phyloP scores from a whole-genome alignment of 495 filamentous ascomycete species.

The Thermochaetoides thermophila region DNA sequence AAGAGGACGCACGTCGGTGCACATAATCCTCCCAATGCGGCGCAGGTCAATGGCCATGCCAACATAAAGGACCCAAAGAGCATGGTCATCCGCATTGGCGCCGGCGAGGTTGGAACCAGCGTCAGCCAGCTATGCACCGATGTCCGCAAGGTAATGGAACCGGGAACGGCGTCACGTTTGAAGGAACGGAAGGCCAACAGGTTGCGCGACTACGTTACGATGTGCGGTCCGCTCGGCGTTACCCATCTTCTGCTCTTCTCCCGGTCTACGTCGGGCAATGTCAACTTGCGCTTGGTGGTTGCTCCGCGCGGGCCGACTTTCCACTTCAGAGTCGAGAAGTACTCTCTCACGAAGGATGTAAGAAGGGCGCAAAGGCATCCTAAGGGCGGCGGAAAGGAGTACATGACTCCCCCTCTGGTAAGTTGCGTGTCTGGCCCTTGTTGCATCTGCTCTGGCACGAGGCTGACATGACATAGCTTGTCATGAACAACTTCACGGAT shows the following conservation, averaged over 20 bases:
- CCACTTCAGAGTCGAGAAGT: conserved; percentile 90
- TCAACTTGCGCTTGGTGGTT: conserved; percentile 77
- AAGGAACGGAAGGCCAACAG: conserved; percentile 83
- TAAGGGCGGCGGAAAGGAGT: conserved; percentile 66
- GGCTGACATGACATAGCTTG: conserved; percentile 40
- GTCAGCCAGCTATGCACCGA: conserved; percentile 86
- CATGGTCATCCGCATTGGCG: conserved; percentile 97
- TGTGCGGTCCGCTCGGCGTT: conserved; percentile 90
- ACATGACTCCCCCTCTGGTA: conserved; percentile 64
- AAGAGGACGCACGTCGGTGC: conserved; percentile 75
- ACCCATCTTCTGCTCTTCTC: conserved; percentile 93
- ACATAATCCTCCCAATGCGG: conserved; percentile 35
- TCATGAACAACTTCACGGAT: conserved; percentile 94
- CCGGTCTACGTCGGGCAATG: conserved; percentile 75
- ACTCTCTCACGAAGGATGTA: conserved; percentile 85
- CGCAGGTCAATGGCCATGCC: conserved; percentile 23
- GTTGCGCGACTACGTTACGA: conserved; percentile 82
- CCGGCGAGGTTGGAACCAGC: conserved; percentile 81
- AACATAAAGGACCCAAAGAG: conserved; percentile 63
- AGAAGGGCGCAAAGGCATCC: conserved; percentile 68
- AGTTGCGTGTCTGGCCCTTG: conserved; percentile 3
- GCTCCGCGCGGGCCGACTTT: conserved; percentile 86
- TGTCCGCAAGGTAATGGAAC: conserved; percentile 88
- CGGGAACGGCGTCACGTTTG: conserved; percentile 74
- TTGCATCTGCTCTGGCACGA: neutral